A percentile compares a stretch with the other conserved stretches of the same genome.
Evolutionary conservation across 2,329 filamentous ascomycete species (phyloP).

Genomic region (Sclerotinia borealis): DNA sequence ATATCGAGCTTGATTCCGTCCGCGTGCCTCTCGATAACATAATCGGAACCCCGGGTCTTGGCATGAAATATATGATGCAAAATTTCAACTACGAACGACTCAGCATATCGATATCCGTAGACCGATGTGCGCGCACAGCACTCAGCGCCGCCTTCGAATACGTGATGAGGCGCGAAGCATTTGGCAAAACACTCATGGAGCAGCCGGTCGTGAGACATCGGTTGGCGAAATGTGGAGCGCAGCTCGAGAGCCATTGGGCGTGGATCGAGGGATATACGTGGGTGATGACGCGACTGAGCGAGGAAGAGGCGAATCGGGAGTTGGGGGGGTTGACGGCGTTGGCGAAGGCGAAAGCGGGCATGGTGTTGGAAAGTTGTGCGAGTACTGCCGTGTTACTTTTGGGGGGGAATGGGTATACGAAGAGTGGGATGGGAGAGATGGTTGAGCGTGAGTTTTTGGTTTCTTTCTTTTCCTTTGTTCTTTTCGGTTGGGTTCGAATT

Average conservation of each 20-base stretch:
- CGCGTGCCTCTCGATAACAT: conserved; percentile 64
- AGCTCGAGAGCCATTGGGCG: conserved; percentile 63
- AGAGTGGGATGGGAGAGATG: conserved; percentile 63
- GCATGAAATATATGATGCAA: conserved; percentile 70
- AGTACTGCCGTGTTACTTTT: conserved; percentile 64
- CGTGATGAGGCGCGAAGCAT: conserved; percentile 59
- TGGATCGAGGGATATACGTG: conserved; percentile 69
- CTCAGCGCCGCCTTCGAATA: conserved; percentile 56
- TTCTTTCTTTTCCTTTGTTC: background rate
- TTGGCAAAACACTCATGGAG: conserved; percentile 63
- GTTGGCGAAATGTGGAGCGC: conserved; percentile 62
- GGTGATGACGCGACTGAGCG: conserved; percentile 56
- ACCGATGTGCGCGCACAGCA: conserved; percentile 56
- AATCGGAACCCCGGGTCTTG: conserved; percentile 62
- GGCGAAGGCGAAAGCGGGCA: conserved; percentile 65
- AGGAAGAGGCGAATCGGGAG: conserved; percentile 54
- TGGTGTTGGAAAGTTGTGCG: conserved; percentile 66
- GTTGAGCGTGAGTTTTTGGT: conserved; percentile 53
- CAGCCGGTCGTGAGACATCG: conserved; percentile 69
- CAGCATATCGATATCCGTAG: conserved; percentile 57
- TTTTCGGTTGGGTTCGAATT: no score
- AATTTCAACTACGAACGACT: conserved; percentile 78
- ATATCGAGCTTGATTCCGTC: conserved; percentile 71
- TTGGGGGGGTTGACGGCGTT: conserved; percentile 67
- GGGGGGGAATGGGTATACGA: conserved; percentile 68